Evolutionary conservation across 495 filamentous ascomycete genomes (phyloP).

Genomic region (Daldinia grandis): DNA sequence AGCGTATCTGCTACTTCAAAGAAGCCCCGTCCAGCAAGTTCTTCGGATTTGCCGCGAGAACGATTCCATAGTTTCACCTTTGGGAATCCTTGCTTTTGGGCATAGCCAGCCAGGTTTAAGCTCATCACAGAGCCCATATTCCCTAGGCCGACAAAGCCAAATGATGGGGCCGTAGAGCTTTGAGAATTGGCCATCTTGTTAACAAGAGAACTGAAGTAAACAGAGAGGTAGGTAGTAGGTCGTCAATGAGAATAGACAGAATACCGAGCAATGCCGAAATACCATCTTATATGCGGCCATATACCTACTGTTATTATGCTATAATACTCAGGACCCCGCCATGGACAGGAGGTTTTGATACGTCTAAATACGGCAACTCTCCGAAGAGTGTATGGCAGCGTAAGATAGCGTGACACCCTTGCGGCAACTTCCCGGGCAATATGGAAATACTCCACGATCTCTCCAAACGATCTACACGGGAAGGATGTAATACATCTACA

Average conservation of each 20-base stretch:
- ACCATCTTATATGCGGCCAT: neutral
- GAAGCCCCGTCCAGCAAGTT: neutral
- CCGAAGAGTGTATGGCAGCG: neutral
- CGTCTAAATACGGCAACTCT: neutral
- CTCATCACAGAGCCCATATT: constrained; percentile 23
- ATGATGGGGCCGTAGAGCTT: neutral
- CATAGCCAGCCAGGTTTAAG: constrained; percentile 7
- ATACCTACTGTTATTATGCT: neutral
- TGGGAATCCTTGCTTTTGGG: constrained; percentile 12
- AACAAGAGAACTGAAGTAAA: neutral
- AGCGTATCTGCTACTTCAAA: neutral
- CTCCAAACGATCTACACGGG: neutral
- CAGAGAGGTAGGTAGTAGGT: neutral
- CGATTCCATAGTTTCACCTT: constrained; percentile 24
- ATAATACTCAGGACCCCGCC: neutral
- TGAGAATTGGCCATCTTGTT: neutral
- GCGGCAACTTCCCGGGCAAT: neutral
- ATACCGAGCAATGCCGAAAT: neutral
- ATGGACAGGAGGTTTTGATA: neutral
- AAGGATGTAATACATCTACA: neutral
- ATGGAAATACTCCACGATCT: neutral
- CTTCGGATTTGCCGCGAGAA: constrained; percentile 13
- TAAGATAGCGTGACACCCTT: neutral
- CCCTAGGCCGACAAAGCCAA: constrained; percentile 20
- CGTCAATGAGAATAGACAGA: neutral